Base-by-base conservation (phyloP, 495 filamentous ascomycete genomes). In the Trichoderma parareesei region DNA sequence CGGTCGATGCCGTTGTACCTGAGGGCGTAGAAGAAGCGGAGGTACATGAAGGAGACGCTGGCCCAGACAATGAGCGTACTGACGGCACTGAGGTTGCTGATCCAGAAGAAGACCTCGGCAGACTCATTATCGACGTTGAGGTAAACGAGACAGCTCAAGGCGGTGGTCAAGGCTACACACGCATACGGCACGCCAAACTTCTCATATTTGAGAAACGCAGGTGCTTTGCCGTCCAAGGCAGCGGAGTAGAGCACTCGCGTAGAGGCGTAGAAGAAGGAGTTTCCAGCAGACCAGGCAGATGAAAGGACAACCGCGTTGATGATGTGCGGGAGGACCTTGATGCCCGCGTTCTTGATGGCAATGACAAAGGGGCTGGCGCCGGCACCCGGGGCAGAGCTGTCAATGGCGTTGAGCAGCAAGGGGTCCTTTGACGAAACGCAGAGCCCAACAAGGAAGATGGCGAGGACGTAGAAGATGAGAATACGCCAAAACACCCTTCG, bases 261-360 rank as follows among this genome's bases (percentile, higher is more conserved):
- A 10, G 87, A 89, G 42, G 87, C 90, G 77, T 90, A 93, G 62
- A 92, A 79, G 79, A 89, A 91, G 2, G 88, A 87, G 69, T 94
- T 94, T 53, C 84, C 89, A 33, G 78, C 78, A 9, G 78, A 80
- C 78, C 78, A 81, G 5, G 78, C 77, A 27, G 78, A 80, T 0
- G 78, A 86, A 53, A 81, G 65, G 35, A 81, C 74, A 5, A 78
- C 78, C 16, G 71, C 78, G 63, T 80, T 81, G 72, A 81, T 79
- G 44, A 77, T 71, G 63, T 80, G 77, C 64, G 78, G 73, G 0
- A 81, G 71, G 1, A 71, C 77, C 4, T 63, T 60, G 68, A 81
- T 81, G 33, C 78, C 78, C 2, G 77, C 77, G 8, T 66, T 69
- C 68, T 76, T 71, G 42, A 81, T 79, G 48, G 76, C 79, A 46